Evolutionary conservation across 1,139 yeast genomes (phyloP).

Genomic region (Candida labiduridarum): DNA sequence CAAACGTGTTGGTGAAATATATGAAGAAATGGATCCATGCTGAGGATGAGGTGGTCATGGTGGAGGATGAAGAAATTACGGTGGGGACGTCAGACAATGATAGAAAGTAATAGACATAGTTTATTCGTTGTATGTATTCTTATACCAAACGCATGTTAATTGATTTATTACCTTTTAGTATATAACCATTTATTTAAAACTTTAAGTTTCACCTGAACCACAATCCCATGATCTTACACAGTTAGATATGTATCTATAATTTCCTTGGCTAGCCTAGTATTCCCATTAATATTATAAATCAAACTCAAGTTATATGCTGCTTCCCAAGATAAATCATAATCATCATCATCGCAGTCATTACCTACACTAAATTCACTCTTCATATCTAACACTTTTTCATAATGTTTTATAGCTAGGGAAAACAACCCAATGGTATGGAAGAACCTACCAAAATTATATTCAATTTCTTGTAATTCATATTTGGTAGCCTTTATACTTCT

Average conservation of each 20-base stretch:
- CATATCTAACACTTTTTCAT: slow-evolving; percentile 60
- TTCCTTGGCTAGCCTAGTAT: slow-evolving; percentile 59
- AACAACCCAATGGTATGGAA: slow-evolving; percentile 82
- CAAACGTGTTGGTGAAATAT: slow-evolving; percentile 65
- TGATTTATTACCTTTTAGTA: too few species aligned
- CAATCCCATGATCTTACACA: slow-evolving; percentile 24
- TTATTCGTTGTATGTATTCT: too few species aligned
- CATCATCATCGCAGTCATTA: slow-evolving; percentile 26
- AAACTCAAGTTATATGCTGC: slow-evolving; percentile 84
- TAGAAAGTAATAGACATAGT: too few species aligned
- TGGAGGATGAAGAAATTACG: slow-evolving; percentile 18
- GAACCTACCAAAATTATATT: slow-evolving; percentile 80
- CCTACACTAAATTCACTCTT: slow-evolving; percentile 26
- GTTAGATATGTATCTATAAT: slow-evolving; percentile 66
- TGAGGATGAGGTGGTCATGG: slow-evolving; percentile 26
- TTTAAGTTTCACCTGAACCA: too few species aligned
- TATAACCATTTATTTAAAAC: neutral
- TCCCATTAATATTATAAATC: slow-evolving; percentile 78
- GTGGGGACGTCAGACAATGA: slow-evolving; percentile 1
- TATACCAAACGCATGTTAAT: too few species aligned
- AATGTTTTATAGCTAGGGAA: slow-evolving; percentile 70
- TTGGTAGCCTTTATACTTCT: slow-evolving; percentile 37
- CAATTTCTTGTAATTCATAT: slow-evolving; percentile 73
- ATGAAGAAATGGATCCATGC: slow-evolving; percentile 68
- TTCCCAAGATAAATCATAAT: slow-evolving; percentile 64